Conservation (phyloP, 495 filamentous ascomycete species). For the Penicillium maclennaniae region DNA sequence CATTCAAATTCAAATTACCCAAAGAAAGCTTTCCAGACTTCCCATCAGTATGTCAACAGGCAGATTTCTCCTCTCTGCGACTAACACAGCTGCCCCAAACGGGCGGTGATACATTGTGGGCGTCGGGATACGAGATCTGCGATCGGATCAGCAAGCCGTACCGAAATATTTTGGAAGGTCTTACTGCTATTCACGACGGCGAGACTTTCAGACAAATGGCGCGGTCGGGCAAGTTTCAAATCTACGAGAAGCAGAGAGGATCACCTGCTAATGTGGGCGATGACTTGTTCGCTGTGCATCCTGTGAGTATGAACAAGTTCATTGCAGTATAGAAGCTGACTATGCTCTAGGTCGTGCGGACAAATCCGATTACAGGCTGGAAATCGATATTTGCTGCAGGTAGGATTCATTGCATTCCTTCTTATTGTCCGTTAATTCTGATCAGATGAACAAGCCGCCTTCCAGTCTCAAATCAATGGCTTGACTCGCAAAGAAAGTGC, state of each 20-base stretch:
- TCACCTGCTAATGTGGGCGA: constrained; percentile 58
- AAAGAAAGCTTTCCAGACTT: neutral
- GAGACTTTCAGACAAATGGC: constrained; percentile 18
- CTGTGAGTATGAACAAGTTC: constrained; percentile 20
- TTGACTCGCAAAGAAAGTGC: constrained; percentile 45
- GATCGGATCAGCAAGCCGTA: constrained; percentile 62
- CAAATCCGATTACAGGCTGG: constrained; percentile 76
- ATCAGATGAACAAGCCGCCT: constrained; percentile 14
- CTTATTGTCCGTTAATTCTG: neutral
- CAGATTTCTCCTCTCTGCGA: constrained; percentile 55
- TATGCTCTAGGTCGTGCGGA: constrained; percentile 50
- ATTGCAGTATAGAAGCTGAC: neutral
- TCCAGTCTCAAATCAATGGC: constrained; percentile 14
- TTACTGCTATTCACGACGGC: constrained; percentile 53
- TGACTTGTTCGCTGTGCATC: constrained; percentile 56
- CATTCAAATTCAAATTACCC: neutral
- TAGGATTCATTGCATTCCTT: neutral
- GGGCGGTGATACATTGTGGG: constrained; percentile 67
- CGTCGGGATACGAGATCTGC: constrained; percentile 68
- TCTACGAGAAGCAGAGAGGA: constrained; percentile 55
- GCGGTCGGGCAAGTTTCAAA: constrained; percentile 34
- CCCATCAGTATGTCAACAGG: constrained; percentile 20
- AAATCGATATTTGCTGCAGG: constrained; percentile 65
- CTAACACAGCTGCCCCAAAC: constrained; percentile 57
- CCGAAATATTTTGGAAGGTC: constrained; percentile 58